Evolutionary conservation across 768 basidiomycete species (phyloP), one percentile per base, ranked within the genome.

Genomic region (Collybia nuda): DNA sequence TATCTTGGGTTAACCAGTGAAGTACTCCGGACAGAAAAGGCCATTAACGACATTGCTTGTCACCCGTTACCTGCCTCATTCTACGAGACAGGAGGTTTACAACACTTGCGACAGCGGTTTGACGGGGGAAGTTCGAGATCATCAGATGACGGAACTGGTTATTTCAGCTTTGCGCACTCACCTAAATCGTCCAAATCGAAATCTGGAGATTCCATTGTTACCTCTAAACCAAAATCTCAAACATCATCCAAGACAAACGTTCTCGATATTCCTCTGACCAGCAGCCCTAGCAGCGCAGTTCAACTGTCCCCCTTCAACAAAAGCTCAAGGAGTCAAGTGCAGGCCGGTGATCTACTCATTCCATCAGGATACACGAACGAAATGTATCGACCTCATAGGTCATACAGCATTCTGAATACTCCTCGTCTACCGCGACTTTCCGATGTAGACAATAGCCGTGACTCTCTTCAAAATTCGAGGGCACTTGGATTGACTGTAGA

Each of bases 41-140:
- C 91, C 0, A 96, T 99, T 65, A 99, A 99, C 59, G 89, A 95
- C 53, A 88, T 98, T 53, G 96, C 97, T 14, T 95, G 93, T 45
- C 93, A 98, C 66, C 97, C 97, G 2, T 76, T 99, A 0, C 95
- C 97, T 0, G 70, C 81, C 12, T 84, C 86, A 0, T 99, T 98
- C 71, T 98, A 98, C 60, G 88, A 93, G 66, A 85, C 88, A 7
- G 93, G 93, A 5, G 96, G 97, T 5, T 78, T 99, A 55, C 85
- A 92, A 63, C 80, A 88, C 45, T 80, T 99, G 2, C 83, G 97
- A 17, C 89, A 94, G 52, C 84, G 93, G n/a, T 98, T 98, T 60
- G 88, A 89, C 57, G 81, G 79, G 24, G 46, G 23, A 26, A 36
- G n/a, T 40, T 69, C 76, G 7, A 69, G 68, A 40, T 64, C 77